Percentiles rank a stretch among this genome's conserved stretches.
Evolutionary conservation across 306 rosid genomes (phyloP).

Genomic region (Glycine latifolia): DNA sequence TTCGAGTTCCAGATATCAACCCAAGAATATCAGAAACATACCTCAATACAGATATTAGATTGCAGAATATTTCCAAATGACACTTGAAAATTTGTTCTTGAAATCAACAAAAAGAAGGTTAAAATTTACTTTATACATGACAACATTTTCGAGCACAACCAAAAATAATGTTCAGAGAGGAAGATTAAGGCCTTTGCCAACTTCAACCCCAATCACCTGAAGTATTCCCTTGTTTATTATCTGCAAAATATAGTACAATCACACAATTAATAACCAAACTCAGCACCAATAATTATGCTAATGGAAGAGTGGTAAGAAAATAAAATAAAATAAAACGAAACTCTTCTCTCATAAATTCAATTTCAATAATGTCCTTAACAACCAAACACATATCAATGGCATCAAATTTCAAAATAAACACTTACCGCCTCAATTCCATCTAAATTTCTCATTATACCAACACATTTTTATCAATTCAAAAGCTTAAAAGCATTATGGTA

Average conservation of each 20-base stretch:
- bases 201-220: conserved; percentile 84
- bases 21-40: conserved; percentile 4
- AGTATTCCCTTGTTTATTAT: conserved; percentile 84
- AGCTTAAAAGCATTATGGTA: not conserved
- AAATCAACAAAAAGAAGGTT: not conserved
- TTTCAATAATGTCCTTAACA: not conserved
- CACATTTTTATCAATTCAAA: not conserved
- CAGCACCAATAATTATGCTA: not conserved
- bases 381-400: not conserved
- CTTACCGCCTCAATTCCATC: too few relatives aligned
- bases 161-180: conserved; percentile 63
- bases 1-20: not conserved
- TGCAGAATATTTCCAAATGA: conserved; percentile 17
- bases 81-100: not conserved
- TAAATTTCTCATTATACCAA: not conserved
- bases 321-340: not conserved
- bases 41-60: not conserved
- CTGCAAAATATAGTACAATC: conserved; percentile 57
- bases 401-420: not conserved
- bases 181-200: conserved; percentile 92
- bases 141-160: conserved; percentile 10
- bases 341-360: not conserved
- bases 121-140: not conserved
- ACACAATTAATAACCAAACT: not conserved
- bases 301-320: not conserved